Conservation (phyloP, 129 eudicot genomes). For the Chrysanthemum makinoi region DNA sequence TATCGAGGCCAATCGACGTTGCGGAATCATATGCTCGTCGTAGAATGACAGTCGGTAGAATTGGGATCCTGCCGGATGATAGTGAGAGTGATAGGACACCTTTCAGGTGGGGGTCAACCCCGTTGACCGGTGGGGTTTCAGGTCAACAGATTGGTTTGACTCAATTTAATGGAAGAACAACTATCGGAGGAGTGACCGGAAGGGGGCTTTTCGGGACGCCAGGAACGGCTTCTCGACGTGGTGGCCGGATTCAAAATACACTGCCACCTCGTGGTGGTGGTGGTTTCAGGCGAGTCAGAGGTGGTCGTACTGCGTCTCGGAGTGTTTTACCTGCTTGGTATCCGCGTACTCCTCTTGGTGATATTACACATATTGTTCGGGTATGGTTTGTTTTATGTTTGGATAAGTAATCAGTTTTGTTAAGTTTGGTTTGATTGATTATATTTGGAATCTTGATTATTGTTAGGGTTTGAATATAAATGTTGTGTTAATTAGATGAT, state of each 20-base stretch:
- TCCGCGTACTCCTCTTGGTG: constrained; percentile 70
- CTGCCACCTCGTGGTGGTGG: constrained; percentile 10
- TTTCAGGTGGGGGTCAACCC: constrained; percentile 43
- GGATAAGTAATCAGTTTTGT: neutral
- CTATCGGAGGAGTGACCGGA: neutral
- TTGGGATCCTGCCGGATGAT: constrained; percentile 22
- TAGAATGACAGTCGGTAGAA: constrained; percentile 19
- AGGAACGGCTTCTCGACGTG: constrained; percentile 31
- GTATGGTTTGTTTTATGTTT: constrained; percentile 29
- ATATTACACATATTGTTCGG: constrained; percentile 62
- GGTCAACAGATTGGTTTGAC: constrained; percentile 27
- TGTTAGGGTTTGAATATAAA: no score
- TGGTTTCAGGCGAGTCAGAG: constrained; percentile 31
- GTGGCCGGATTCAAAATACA: constrained; percentile 41
- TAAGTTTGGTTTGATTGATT: neutral
- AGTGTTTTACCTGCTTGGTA: constrained; percentile 73
- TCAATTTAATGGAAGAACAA: constrained; percentile 7
- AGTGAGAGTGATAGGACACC: constrained; percentile 38
- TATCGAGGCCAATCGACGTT: constrained; percentile 41
- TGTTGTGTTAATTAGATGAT: no score
- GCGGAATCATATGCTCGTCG: constrained; percentile 30
- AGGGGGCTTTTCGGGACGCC: constrained; percentile 16
- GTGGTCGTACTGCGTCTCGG: constrained; percentile 17
- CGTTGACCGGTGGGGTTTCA: constrained; percentile 37
- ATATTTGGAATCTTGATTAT: no score